A percentile compares a stretch with the other conserved stretches of the same genome.
Conservation (phyloP, 192 early-diverging fungal species). For the Coemansia sp. region DNA sequence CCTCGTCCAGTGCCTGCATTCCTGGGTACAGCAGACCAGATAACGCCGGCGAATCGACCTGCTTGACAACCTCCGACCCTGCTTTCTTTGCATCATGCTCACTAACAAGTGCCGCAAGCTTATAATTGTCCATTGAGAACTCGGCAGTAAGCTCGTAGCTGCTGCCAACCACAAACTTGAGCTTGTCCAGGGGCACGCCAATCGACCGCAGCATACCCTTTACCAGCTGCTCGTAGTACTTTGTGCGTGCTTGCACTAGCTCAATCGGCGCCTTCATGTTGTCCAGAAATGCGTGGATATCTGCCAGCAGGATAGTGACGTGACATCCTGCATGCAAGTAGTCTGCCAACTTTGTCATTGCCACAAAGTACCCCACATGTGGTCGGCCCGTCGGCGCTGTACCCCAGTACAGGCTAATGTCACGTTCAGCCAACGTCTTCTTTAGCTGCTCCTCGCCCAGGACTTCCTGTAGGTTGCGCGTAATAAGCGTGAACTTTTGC, state of each 20-base stretch:
- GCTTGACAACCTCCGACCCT: slow-evolving; percentile 98
- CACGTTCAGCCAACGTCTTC: slow-evolving; percentile 80
- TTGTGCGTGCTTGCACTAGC: slow-evolving; percentile 78
- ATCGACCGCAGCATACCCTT: slow-evolving; percentile 87
- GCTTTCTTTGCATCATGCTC: slow-evolving; percentile 98
- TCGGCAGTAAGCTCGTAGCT: slow-evolving; percentile 83
- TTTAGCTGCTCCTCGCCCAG: slow-evolving; percentile 87
- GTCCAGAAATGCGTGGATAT: slow-evolving; percentile 97
- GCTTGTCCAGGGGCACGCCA: slow-evolving; percentile 88
- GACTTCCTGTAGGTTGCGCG: slow-evolving; percentile 90
- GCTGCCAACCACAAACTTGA: slow-evolving; percentile 90
- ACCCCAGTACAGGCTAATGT: slow-evolving; percentile 96
- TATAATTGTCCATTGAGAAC: slow-evolving; percentile 91
- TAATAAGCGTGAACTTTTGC: slow-evolving; percentile 81
- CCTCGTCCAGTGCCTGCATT: slow-evolving; percentile 97
- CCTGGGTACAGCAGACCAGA: slow-evolving; percentile 97
- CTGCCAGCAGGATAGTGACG: slow-evolving; percentile 88
- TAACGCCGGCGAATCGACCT: slow-evolving; percentile 81
- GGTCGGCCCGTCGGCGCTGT: slow-evolving; percentile 95
- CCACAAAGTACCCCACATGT: slow-evolving; percentile 97
- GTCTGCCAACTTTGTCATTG: slow-evolving; percentile 97
- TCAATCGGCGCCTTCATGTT: slow-evolving; percentile 97
- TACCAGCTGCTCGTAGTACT: slow-evolving; percentile 92
- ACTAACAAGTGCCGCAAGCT: slow-evolving; percentile 77
- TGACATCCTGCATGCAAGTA: slow-evolving; percentile 88